These are phyloP conservation scores for Suillus spraguei DNA, from an alignment of 768 basidiomycete species.

Conservation along the genomic window DNA sequence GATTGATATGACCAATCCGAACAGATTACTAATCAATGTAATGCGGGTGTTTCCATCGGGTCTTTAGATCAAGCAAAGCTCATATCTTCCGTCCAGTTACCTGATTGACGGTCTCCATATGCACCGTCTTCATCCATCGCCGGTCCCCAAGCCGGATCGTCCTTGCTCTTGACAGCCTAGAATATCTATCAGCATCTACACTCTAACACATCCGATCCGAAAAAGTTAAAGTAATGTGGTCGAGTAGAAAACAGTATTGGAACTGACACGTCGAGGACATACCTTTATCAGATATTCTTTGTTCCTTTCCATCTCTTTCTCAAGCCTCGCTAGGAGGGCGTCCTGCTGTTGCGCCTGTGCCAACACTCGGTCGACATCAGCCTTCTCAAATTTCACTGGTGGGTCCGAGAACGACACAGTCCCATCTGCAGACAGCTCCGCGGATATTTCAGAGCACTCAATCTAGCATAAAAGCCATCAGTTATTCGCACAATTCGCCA, in stretches of 20 bases:
- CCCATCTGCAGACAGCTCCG: slow-evolving; percentile 64
- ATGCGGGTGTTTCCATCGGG: neutral
- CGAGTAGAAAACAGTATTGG: slow-evolving; percentile 2
- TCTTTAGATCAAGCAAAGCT: slow-evolving; percentile 18
- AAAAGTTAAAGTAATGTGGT: neutral
- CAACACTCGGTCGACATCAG: slow-evolving; percentile 63
- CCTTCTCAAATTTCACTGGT: slow-evolving; percentile 56
- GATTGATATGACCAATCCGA: neutral
- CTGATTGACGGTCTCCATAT: slow-evolving; percentile 17
- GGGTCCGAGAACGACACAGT: slow-evolving; percentile 78
- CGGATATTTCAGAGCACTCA: slow-evolving; percentile 68
- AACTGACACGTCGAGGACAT: slow-evolving; percentile 14
- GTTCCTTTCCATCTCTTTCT: slow-evolving; percentile 50
- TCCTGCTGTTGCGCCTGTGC: slow-evolving; percentile 53
- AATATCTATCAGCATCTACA: slow-evolving; percentile 2
- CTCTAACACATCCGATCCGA: neutral
- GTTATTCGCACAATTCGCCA: neutral
- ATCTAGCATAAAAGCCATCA: slow-evolving; percentile 48
- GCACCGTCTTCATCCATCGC: slow-evolving; percentile 30
- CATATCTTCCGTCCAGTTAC: slow-evolving; percentile 30
- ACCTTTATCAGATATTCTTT: slow-evolving; percentile 79
- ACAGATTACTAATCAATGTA: neutral
- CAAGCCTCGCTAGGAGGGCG: slow-evolving; percentile 23
- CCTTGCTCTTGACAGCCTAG: slow-evolving; percentile 35
- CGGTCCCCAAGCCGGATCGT: slow-evolving; percentile 27